Percentiles rank a stretch among this genome's conserved stretches.
Evolutionary conservation across 768 basidiomycete genomes (phyloP).

Genomic region (Phanerochaete sordida): DNA sequence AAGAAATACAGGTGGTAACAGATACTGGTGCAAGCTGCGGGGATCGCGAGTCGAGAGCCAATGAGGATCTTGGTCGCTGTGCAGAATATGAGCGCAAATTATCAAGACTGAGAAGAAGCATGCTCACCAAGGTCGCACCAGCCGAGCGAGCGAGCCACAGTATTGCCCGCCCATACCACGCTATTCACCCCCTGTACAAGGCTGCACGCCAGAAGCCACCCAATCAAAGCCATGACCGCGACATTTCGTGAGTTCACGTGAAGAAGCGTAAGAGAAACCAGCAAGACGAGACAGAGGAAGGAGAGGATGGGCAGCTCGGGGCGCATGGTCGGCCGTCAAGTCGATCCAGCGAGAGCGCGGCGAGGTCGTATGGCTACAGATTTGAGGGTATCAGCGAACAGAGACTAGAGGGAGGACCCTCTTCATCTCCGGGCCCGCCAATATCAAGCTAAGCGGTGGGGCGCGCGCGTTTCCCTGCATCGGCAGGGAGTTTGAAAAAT

Average conservation of each 20-base stretch:
- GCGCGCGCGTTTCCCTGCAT: conserved; percentile 1
- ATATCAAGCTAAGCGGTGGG: conserved; percentile 4
- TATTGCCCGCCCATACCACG: conserved; percentile 30
- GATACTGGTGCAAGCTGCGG: conserved; percentile 15
- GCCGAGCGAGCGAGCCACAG: conserved; percentile 10
- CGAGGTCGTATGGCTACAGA: conserved; percentile 7
- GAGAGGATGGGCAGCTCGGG: conserved; percentile 26
- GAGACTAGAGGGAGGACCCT: neutral
- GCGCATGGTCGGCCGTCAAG: conserved; percentile 17
- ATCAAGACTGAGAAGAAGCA: neutral
- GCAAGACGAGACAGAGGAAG: conserved; percentile 22
- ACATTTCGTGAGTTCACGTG: conserved; percentile 27
- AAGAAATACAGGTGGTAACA: conserved; percentile 11
- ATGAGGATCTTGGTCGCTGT: conserved; percentile 21
- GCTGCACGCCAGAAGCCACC: conserved; percentile 30
- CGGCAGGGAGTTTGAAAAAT: conserved; percentile 1
- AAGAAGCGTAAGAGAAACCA: conserved; percentile 23
- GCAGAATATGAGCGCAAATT: neutral
- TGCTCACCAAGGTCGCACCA: conserved; percentile 39
- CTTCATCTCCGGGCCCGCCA: neutral
- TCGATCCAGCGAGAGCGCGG: conserved; percentile 16
- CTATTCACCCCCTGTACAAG: conserved; percentile 34
- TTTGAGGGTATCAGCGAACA: conserved; percentile 11
- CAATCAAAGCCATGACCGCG: conserved; percentile 26
- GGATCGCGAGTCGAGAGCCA: conserved; percentile 17